These are phyloP conservation scores for Rhexocercosporidium sp. DNA, from an alignment of 2,329 filamentous ascomycete genomes.

Conservation along the genomic window DNA sequence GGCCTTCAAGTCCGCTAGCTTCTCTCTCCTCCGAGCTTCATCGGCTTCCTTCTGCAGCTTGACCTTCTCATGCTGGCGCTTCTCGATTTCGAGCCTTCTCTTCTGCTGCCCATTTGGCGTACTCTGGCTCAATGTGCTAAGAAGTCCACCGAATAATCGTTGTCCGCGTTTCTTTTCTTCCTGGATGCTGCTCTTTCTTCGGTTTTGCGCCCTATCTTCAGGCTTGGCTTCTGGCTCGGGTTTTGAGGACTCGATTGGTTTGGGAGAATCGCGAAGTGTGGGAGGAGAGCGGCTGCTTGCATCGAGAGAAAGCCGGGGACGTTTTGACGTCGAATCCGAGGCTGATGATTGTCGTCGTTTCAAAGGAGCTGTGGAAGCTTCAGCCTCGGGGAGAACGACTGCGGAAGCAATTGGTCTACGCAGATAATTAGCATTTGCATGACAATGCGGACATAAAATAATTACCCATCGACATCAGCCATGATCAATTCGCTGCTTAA, in stretches of 20 bases:
- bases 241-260: constrained; percentile 23
- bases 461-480: constrained; percentile 35
- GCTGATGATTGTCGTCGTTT: constrained; percentile 58
- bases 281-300: constrained; percentile 28
- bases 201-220: constrained; percentile 31
- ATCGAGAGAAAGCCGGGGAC: constrained; percentile 51
- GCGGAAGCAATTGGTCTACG: constrained; percentile 43
- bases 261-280: constrained; percentile 40
- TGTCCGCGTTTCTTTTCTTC: constrained; percentile 87
- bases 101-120: constrained; percentile 66
- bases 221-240: constrained; percentile 20
- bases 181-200: constrained; percentile 54
- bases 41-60: constrained; percentile 75
- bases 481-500: constrained; percentile 24
- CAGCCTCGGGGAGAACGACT: constrained; percentile 42
- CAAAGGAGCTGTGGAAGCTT: constrained; percentile 26
- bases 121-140: constrained; percentile 68
- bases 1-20: constrained; percentile 64
- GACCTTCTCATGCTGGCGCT: constrained; percentile 77
- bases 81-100: constrained; percentile 80
- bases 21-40: constrained; percentile 69
- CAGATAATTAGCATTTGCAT: constrained; percentile 24
- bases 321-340: constrained; percentile 56
- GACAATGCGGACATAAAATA: background rate
- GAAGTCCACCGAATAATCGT: constrained; percentile 81